Evolutionary conservation across 257 asterid genomes (phyloP).

Genomic region (Oldenlandia corymbosa): DNA sequence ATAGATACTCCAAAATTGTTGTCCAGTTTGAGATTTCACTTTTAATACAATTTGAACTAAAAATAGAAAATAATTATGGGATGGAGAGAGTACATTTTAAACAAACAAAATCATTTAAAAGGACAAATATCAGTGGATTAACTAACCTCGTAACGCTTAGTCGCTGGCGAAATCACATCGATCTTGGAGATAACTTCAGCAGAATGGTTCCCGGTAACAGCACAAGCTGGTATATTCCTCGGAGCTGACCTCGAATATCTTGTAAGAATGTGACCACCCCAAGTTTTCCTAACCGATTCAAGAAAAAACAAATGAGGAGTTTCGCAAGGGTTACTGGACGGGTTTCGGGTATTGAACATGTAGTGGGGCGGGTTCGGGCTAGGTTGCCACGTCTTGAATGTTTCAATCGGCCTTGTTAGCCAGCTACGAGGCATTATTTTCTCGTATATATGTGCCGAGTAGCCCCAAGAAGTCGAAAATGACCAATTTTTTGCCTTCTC

Average conservation of each 20-base stretch:
- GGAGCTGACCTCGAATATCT: conserved; percentile 26
- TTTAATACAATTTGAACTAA: no score
- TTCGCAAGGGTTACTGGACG: conserved; percentile 34
- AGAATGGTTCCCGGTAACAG: conserved; percentile 28
- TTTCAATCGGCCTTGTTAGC: conserved; percentile 48
- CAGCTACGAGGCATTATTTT: conserved; percentile 30
- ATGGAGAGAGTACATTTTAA: background rate
- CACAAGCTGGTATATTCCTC: conserved; percentile 33
- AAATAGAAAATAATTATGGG: no score
- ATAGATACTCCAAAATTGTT: no score
- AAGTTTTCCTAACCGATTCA: conserved; percentile 14
- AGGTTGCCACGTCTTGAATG: conserved; percentile 36
- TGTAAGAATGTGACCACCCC: conserved; percentile 19
- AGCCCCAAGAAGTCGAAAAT: conserved; percentile 43
- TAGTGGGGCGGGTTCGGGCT: conserved; percentile 31
- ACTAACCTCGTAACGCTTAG: conserved; percentile 28
- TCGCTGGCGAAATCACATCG: conserved; percentile 26
- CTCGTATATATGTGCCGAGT: conserved; percentile 36
- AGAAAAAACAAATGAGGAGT: conserved; percentile 56
- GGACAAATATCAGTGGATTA: background rate
- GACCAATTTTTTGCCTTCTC: conserved; percentile 31
- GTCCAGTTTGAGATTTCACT: no score
- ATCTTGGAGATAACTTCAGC: conserved; percentile 39
- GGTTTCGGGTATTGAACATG: conserved; percentile 55
- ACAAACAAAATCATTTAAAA: background rate